phyloP scores from a whole-genome alignment of 2,329 filamentous ascomycete genomes.

The Ambrosiella cleistominuta region DNA sequence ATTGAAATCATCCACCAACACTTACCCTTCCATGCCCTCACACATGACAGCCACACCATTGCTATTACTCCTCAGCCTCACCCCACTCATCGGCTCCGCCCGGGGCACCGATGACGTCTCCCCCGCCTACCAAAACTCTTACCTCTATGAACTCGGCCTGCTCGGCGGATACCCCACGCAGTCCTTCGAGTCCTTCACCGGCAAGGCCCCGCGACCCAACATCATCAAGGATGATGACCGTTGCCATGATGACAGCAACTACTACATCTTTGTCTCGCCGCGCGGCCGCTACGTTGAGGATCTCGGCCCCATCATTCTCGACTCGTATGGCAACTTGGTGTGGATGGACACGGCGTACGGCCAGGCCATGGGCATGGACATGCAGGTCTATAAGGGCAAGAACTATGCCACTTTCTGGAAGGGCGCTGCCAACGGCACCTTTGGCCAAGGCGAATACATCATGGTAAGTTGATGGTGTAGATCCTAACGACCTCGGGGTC shows the following conservation, averaged over 20 bases:
- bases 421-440: conserved; percentile 26
- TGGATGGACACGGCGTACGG: conserved; percentile 24
- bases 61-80: background rate
- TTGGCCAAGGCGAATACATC: conserved; percentile 28
- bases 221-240: conserved; percentile 17
- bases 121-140: conserved; percentile 6
- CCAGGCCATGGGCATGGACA: conserved; percentile 17
- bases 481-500: background rate
- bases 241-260: conserved; percentile 21
- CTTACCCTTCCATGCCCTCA: background rate
- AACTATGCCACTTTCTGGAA: conserved; percentile 20
- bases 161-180: conserved; percentile 6
- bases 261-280: conserved; percentile 23
- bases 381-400: conserved; percentile 14
- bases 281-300: conserved; percentile 20
- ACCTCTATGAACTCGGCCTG: conserved; percentile 6
- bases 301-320: conserved; percentile 27
- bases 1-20: too few species aligned
- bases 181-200: conserved; percentile 5
- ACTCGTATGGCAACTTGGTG: conserved; percentile 26
- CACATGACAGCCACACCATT: background rate
- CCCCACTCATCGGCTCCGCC: background rate
- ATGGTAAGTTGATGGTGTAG: conserved; percentile 21
- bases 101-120: background rate
- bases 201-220: conserved; percentile 19